Base-by-base conservation (phyloP, 129 eudicot genomes). In the Mikania micrantha region DNA sequence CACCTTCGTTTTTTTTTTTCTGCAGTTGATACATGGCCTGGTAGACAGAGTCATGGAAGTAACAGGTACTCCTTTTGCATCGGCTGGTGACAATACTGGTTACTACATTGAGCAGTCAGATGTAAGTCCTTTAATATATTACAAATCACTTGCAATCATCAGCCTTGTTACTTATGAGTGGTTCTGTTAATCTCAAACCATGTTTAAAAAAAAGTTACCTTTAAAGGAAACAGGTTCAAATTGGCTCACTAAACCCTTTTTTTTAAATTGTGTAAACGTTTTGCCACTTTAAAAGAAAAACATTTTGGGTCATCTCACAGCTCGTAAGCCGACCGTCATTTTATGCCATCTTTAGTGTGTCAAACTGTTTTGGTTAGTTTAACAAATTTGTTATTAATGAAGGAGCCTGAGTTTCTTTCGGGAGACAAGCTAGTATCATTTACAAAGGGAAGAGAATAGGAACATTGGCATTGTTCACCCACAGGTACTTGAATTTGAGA, bases 371-470 rank as follows among this genome's bases (percentile, higher is more conserved):
- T 56, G 38, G 27, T 25, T 56, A 56, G 20, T 56, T n/a, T n/a
- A 25, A 56, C 36, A 27, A 56, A 12, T 56, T 56, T 56, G 62
- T 56, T 56, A 54, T 12, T 47, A 16, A 42, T 79, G 72, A 50
- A 93, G 98, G 95, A 84, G 67, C 96, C 96, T 5, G 95, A 88
- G 77, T 93, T 84, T 82, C 85, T 93, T 5, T 44, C 79, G n/a
- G 95, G 96, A 86, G 98, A 79, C 98, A 93, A 79, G 98, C 98
- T 42, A 80, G 78, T 80, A 77, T 93, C 74, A 81, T 88, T 63
- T 88, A 80, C 81, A 84, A 84, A 83, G 98, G 98, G 61, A 82
- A 82, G 80, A 71, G 48, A 39, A 84, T 93, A 5, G 98, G 98
- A 54, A 80, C 78, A 71, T 93, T 60, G 98, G 98, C 63, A 86